A percentile compares a stretch with the other conserved stretches of the same genome.
phyloP scores from a whole-genome alignment of 306 rosid genomes.

The Acmispon strigosus region DNA sequence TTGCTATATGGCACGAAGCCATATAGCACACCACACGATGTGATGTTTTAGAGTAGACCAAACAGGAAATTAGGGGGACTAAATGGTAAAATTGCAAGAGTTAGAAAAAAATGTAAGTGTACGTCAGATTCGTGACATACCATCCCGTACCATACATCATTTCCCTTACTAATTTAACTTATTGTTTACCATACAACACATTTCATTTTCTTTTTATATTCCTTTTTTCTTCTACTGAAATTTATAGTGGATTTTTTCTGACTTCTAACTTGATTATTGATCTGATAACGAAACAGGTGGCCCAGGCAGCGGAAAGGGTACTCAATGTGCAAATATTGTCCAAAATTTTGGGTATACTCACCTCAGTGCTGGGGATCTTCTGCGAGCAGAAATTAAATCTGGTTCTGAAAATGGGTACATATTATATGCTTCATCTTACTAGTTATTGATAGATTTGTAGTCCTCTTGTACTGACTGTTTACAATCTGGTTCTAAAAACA shows the following conservation, averaged over 20 bases:
- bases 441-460: neutral
- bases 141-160: too few relatives aligned
- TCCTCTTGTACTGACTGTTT: neutral
- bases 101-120: too few relatives aligned
- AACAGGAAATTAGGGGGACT: too few relatives aligned
- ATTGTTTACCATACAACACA: too few relatives aligned
- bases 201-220: neutral
- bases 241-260: neutral
- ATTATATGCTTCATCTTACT: conserved; percentile 9
- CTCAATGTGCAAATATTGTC: conserved; percentile 84
- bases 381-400: conserved; percentile 89
- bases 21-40: too few relatives aligned
- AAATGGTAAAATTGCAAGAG: too few relatives aligned
- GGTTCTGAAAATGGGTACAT: conserved; percentile 96
- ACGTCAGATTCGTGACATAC: too few relatives aligned
- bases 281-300: conserved; percentile 60
- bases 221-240: neutral
- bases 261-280: conserved; percentile 18
- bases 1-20: too few relatives aligned
- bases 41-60: too few relatives aligned
- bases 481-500: neutral
- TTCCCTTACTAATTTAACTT: neutral
- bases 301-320: conserved; percentile 99
- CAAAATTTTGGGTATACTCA: conserved; percentile 74
- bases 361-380: conserved; percentile 99